These are phyloP conservation scores for Wickerhamiella allomyrinae DNA, from an alignment of 805 yeast genomes.

Conservation along the genomic window DNA sequence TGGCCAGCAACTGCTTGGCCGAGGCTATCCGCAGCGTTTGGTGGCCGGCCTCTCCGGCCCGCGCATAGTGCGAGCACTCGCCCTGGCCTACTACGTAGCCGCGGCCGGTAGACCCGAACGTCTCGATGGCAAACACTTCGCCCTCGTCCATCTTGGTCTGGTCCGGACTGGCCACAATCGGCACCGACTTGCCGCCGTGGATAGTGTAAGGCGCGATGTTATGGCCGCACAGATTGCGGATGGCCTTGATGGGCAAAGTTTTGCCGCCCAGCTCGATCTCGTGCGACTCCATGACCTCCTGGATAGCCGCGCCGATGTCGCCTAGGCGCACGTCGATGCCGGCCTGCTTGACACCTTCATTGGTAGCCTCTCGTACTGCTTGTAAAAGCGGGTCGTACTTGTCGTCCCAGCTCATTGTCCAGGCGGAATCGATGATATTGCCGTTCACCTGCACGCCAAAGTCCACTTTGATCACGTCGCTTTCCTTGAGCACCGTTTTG, in stretches of 20 bases:
- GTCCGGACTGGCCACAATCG: slow-evolving; percentile 88
- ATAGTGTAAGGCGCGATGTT: slow-evolving; percentile 70
- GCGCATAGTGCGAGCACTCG: slow-evolving; percentile 88
- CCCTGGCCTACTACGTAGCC: slow-evolving; percentile 81
- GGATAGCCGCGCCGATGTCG: slow-evolving; percentile 91
- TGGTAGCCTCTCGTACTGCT: slow-evolving; percentile 87
- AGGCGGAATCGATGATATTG: slow-evolving; percentile 85
- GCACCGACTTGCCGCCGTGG: slow-evolving; percentile 94
- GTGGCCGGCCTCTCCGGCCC: slow-evolving; percentile 34
- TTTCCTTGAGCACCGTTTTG: slow-evolving; percentile 60
- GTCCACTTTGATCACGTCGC: slow-evolving; percentile 93
- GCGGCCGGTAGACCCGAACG: slow-evolving; percentile 92
- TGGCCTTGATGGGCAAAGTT: slow-evolving; percentile 69
- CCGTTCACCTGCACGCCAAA: slow-evolving; percentile 96
- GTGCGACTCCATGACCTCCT: slow-evolving; percentile 94
- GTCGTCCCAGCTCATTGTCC: slow-evolving; percentile 76
- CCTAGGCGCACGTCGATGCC: slow-evolving; percentile 93
- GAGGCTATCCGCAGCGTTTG: slow-evolving; percentile 43
- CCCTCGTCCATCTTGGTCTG: slow-evolving; percentile 98
- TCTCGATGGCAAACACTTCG: slow-evolving; percentile 94
- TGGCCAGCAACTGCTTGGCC: slow-evolving; percentile 53
- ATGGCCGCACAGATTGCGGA: slow-evolving; percentile 90
- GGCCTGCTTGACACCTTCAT: slow-evolving; percentile 82
- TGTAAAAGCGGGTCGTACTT: slow-evolving; percentile 57
- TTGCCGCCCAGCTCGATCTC: slow-evolving; percentile 86